These are phyloP conservation scores for Cetradonia linearis DNA, from an alignment of 495 filamentous ascomycete genomes.

Conservation along the genomic window DNA sequence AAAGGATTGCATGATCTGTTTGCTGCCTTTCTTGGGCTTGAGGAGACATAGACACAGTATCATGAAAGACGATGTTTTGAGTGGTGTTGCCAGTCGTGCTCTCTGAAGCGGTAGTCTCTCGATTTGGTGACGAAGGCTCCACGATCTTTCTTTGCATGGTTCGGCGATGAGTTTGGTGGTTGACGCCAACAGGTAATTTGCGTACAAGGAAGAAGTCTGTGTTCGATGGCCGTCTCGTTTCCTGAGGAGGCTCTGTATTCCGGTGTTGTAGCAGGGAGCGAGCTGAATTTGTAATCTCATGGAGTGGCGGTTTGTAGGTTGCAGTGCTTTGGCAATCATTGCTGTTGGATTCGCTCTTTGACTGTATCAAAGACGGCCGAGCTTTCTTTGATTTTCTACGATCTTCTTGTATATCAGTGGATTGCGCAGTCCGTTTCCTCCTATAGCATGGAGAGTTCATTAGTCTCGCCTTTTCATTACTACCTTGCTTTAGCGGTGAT, in stretches of 20 bases:
- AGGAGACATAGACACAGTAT: not conserved
- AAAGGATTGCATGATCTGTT: not conserved
- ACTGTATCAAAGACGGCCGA: not conserved
- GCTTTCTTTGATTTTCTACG: constrained; percentile 9
- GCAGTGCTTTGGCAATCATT: not conserved
- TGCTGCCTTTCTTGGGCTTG: not conserved
- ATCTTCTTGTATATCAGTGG: not conserved
- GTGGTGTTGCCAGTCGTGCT: constrained; percentile 6
- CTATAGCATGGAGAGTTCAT: not conserved
- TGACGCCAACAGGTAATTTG: constrained; percentile 8
- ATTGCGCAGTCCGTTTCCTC: not conserved
- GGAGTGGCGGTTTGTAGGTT: not conserved
- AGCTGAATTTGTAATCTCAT: constrained; percentile 9
- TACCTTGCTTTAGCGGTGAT: not conserved
- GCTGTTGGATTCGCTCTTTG: not conserved
- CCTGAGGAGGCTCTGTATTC: not conserved
- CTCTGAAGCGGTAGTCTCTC: constrained; percentile 17
- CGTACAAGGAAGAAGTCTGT: constrained; percentile 9
- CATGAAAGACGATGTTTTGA: constrained; percentile 1
- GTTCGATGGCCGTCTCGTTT: not conserved
- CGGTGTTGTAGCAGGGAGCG: not conserved
- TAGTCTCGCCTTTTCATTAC: not conserved
- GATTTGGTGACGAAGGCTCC: constrained; percentile 13
- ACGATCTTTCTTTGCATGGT: constrained; percentile 1
- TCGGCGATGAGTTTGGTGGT: not conserved